Conservation (phyloP, 192 early-diverging fungal genomes). For the Coemansia interrupta region DNA sequence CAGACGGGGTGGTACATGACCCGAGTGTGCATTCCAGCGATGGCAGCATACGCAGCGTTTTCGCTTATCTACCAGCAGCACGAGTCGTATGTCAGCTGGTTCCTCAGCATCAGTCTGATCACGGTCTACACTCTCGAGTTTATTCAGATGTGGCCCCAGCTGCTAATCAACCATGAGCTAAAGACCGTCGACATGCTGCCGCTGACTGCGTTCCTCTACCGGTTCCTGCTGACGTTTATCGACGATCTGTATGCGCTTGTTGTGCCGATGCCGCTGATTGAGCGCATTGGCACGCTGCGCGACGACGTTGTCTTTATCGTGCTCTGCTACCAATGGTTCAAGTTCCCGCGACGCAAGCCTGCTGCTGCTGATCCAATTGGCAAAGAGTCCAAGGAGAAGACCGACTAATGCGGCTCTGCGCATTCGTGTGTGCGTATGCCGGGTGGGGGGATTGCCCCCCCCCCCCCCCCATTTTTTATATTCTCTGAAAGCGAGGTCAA, state of each 20-base stretch:
- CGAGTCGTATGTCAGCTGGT: constrained; percentile 54
- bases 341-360: constrained; percentile 39
- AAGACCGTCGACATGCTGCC: constrained; percentile 58
- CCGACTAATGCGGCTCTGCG: constrained; percentile 3
- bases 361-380: not conserved
- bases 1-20: constrained; percentile 53
- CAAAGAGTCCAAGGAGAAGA: constrained; percentile 11
- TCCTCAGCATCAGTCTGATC: constrained; percentile 50
- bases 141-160: constrained; percentile 59
- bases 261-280: constrained; percentile 57
- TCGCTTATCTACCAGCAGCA: constrained; percentile 53
- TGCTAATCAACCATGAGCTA: constrained; percentile 59
- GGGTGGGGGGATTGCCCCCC: too few species aligned
- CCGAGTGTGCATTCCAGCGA: constrained; percentile 45
- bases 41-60: constrained; percentile 50
- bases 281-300: constrained; percentile 56
- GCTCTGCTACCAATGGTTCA: constrained; percentile 55
- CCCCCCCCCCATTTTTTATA: not conserved
- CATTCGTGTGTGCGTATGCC: not conserved
- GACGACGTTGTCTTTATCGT: constrained; percentile 58
- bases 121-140: constrained; percentile 59
- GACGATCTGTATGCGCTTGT: constrained; percentile 62
- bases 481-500: not conserved
- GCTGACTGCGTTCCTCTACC: constrained; percentile 55
- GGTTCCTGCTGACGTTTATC: constrained; percentile 55